Evolutionary conservation across 2,329 filamentous ascomycete genomes (phyloP), one percentile per base, ranked within the genome.

Genomic region (Capronia coronata): DNA sequence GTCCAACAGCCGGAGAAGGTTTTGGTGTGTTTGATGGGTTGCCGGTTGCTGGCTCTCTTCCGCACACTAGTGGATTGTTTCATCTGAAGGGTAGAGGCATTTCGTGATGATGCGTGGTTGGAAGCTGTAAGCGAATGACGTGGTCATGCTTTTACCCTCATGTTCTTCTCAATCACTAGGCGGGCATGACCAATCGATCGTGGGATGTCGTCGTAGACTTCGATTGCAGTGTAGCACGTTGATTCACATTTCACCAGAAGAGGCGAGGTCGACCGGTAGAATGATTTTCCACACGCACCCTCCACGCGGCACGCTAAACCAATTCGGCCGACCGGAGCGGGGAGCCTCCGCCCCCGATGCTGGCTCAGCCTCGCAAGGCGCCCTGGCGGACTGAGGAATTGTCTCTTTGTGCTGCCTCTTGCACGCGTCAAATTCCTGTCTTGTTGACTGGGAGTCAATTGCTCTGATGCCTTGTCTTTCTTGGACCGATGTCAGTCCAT

Each of bases 401-500:
- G n/a, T n/a, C n/a, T n/a, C n/a, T n/a, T n/a, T n/a, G n/a, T n/a
- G n/a, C n/a, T n/a, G n/a, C n/a, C n/a, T 10, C 22, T 25, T 37
- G 32, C 39, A 22, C 16, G 25, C 40, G 29, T 25, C 34, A 19
- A 39, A n/a, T n/a, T 21, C 37, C 40, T 32, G 40, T 41, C 3
- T 34, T 41, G 40, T 41, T 32, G 10, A 11, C 25, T 38, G 30
- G 44, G 23, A 43, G 11, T 27, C 22, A 16, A n/a, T 32, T 44
- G 54, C 46, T 48, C 54, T 56, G 32, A 56, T 56, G 54, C 48
- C 51, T 53, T 43, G 43, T 54, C 48, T 25, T 37, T 41, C 25
- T 25, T 19, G 50, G 46, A 49, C 55, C 48, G 29, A 75, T 75
- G 72, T 68, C 72, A 48, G 70, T 71, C 55, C 65, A 62, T 38